phyloP scores from a whole-genome alignment of 108 stramenopile species.

The Poteriospumella lacustris region DNA sequence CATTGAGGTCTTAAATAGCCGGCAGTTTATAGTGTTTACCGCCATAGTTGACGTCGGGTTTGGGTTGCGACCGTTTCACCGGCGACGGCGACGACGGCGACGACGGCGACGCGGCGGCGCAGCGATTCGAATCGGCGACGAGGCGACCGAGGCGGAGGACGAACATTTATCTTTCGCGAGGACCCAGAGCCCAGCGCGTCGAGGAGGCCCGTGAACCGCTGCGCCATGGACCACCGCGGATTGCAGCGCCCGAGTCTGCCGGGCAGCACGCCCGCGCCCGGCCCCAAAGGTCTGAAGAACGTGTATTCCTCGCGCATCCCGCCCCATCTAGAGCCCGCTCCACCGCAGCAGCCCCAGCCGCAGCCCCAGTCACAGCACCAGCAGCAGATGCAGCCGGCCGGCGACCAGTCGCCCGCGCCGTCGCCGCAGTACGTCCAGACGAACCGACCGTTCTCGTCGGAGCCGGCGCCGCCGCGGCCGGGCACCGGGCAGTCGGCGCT shows the following conservation, averaged over 20 bases:
- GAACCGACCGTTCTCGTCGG: neutral
- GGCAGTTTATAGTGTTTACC: too few species aligned
- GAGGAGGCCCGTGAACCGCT: too few species aligned
- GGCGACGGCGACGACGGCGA: too few species aligned
- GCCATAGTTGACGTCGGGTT: too few species aligned
- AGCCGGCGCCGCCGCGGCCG: neutral
- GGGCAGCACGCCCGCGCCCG: neutral
- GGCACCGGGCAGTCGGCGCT: neutral
- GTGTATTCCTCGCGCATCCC: neutral
- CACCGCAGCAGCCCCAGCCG: neutral
- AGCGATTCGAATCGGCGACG: too few species aligned
- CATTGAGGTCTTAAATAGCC: too few species aligned
- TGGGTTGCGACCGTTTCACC: too few species aligned
- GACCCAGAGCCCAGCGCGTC: too few species aligned
- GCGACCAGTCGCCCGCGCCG: neutral
- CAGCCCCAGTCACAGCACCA: neutral
- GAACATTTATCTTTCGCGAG: too few species aligned
- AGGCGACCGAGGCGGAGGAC: too few species aligned
- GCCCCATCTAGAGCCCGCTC: neutral
- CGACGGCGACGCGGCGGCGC: too few species aligned
- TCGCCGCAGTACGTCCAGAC: too few species aligned
- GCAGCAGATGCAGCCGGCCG: neutral
- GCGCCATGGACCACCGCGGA: neutral
- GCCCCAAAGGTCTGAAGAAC: neutral
- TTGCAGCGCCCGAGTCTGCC: neutral